These are phyloP conservation scores for Rhodofomes roseus DNA, from an alignment of 1,284 basidiomycete genomes.

Conservation along the genomic window DNA sequence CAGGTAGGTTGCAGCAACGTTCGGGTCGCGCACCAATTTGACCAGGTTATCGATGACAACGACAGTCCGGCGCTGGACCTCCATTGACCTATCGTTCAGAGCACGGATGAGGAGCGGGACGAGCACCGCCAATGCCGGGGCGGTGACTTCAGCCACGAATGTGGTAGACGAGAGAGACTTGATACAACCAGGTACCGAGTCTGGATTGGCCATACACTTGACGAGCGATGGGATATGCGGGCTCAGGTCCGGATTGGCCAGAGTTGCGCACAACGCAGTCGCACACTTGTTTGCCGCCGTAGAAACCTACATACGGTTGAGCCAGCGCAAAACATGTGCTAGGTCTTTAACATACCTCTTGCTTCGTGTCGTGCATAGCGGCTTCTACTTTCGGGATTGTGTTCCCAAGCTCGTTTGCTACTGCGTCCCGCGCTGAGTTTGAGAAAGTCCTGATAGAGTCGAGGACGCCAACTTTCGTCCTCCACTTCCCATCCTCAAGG, in stretches of 20 bases:
- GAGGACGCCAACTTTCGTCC: slow-evolving; percentile 90
- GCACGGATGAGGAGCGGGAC: slow-evolving; percentile 92
- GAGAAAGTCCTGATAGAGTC: slow-evolving; percentile 82
- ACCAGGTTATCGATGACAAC: slow-evolving; percentile 97
- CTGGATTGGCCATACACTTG: slow-evolving; percentile 92
- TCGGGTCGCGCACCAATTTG: slow-evolving; percentile 93
- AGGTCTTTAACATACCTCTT: slow-evolving; percentile 59
- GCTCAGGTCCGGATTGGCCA: slow-evolving; percentile 92
- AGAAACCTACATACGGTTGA: slow-evolving; percentile 59
- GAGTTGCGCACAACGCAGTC: slow-evolving; percentile 87
- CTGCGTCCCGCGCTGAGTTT: slow-evolving; percentile 69
- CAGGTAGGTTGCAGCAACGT: slow-evolving; percentile 87
- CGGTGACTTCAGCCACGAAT: slow-evolving; percentile 96
- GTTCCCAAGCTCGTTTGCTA: slow-evolving; percentile 81
- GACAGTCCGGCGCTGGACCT: slow-evolving; percentile 85
- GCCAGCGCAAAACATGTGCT: background rate
- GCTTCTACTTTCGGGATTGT: slow-evolving; percentile 86
- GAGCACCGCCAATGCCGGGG: slow-evolving; percentile 93
- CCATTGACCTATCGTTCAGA: slow-evolving; percentile 94
- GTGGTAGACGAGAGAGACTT: slow-evolving; percentile 94
- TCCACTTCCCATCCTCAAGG: slow-evolving; percentile 89
- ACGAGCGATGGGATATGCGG: slow-evolving; percentile 91
- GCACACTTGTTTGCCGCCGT: slow-evolving; percentile 89
- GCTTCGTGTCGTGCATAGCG: slow-evolving; percentile 97
- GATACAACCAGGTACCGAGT: slow-evolving; percentile 88